phyloP scores from a whole-genome alignment of 768 basidiomycete genomes.

The Pisolithus albus region DNA sequence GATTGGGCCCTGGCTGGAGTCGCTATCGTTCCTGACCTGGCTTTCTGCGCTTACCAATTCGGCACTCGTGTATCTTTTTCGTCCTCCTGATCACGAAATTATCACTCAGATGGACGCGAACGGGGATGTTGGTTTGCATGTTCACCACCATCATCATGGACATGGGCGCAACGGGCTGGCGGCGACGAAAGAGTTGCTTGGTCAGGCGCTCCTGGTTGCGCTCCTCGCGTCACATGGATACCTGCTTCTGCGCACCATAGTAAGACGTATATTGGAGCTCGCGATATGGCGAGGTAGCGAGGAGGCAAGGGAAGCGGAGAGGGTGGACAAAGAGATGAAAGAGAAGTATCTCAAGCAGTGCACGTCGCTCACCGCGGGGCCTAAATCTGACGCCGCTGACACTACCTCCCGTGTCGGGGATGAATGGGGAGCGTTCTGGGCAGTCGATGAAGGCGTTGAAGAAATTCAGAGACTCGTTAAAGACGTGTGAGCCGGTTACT shows the following conservation, averaged over 20 bases:
- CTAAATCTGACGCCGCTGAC: slow-evolving; percentile 1
- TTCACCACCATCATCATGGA: slow-evolving; percentile 4
- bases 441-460: slow-evolving; percentile 63
- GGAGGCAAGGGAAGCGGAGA: slow-evolving; percentile 55
- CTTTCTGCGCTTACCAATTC: slow-evolving; percentile 82
- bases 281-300: slow-evolving; percentile 69
- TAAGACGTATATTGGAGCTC: slow-evolving; percentile 66
- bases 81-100: slow-evolving; percentile 31
- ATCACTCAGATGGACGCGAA: slow-evolving; percentile 1
- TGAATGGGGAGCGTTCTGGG: slow-evolving; percentile 51
- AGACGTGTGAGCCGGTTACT: slow-evolving; percentile 29
- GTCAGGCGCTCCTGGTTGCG: slow-evolving; percentile 65
- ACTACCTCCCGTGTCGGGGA: slow-evolving; percentile 6
- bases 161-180: slow-evolving; percentile 19
- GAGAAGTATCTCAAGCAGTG: slow-evolving; percentile 30
- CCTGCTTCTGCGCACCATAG: slow-evolving; percentile 52
- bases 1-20: slow-evolving; percentile 92
- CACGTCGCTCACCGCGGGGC: slow-evolving; percentile 4
- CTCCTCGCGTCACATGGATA: slow-evolving; percentile 86
- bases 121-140: not conserved
- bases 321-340: slow-evolving; percentile 50
- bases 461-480: slow-evolving; percentile 65
- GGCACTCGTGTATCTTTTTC: slow-evolving; percentile 88
- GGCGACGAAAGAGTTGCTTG: slow-evolving; percentile 45
- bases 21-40: slow-evolving; percentile 85